Evolutionary conservation across 148 eudicot genomes (phyloP).

Genomic region (Chenopodium berlandieri): DNA sequence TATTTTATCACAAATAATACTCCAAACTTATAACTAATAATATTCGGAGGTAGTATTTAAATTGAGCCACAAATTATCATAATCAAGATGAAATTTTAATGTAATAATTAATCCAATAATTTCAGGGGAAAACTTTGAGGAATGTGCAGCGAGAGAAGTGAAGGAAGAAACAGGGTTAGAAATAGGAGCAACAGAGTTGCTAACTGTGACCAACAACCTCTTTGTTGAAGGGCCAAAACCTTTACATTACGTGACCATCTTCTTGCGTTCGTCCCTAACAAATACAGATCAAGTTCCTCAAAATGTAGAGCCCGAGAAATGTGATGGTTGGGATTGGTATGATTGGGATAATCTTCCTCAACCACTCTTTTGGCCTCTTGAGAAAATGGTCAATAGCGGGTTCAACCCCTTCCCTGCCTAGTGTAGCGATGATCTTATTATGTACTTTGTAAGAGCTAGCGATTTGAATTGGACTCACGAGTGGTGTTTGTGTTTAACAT

Average conservation of each 20-base stretch:
- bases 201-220: slow-evolving; percentile 66
- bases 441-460: no score
- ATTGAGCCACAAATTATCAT: no score
- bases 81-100: no score
- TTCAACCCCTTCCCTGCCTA: slow-evolving; percentile 49
- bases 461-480: no score
- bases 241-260: slow-evolving; percentile 53
- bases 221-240: slow-evolving; percentile 43
- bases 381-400: slow-evolving; percentile 50
- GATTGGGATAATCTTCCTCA: slow-evolving; percentile 73
- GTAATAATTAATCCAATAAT: neutral
- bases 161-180: slow-evolving; percentile 88
- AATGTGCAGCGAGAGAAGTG: slow-evolving; percentile 83
- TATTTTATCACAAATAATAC: no score
- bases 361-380: slow-evolving; percentile 66
- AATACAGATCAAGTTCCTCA: slow-evolving; percentile 47
- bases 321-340: slow-evolving; percentile 94
- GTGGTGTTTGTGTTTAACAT: no score
- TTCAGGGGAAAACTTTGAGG: slow-evolving; percentile 88
- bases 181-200: slow-evolving; percentile 45
- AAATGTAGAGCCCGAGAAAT: slow-evolving; percentile 78
- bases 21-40: no score
- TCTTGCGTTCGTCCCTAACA: slow-evolving; percentile 50
- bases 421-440: neutral
- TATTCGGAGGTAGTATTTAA: no score